Percentiles rank a stretch among this genome's conserved stretches.
phyloP scores from a whole-genome alignment of 108 stramenopile species.

The Cyclotella atomus region DNA sequence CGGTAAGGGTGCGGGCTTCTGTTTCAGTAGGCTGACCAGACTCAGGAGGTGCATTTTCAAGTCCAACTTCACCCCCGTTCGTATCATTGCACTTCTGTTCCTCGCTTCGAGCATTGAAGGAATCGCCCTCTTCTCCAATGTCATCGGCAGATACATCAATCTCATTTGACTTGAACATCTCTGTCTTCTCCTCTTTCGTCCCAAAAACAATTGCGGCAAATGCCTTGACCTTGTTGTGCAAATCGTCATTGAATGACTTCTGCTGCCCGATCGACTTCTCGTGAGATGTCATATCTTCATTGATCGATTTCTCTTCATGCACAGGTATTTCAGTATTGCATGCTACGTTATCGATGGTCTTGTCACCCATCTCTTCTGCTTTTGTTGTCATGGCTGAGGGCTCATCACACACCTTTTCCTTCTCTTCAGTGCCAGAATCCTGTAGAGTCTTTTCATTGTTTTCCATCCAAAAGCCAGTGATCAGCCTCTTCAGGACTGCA shows the following conservation, averaged over 20 bases:
- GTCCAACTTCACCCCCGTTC: background rate
- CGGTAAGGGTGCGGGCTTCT: background rate
- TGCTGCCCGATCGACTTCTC: background rate
- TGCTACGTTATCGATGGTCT: background rate
- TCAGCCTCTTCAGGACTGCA: conserved; percentile 2
- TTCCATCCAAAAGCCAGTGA: background rate
- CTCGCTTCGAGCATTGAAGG: background rate
- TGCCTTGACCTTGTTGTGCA: background rate
- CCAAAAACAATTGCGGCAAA: background rate
- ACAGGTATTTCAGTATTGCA: too few species aligned
- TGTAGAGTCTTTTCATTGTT: background rate
- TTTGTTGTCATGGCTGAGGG: background rate
- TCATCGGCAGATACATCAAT: background rate
- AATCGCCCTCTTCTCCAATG: background rate
- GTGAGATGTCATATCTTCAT: too few species aligned
- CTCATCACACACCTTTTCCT: background rate
- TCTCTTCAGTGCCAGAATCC: background rate
- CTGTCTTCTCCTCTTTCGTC: background rate
- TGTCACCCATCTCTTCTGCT: background rate
- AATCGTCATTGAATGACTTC: background rate
- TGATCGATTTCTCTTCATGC: too few species aligned
- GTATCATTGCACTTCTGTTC: background rate
- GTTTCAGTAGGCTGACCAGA: background rate
- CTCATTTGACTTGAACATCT: background rate
- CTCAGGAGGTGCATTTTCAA: background rate